Evolutionary conservation across 2,329 filamentous ascomycete genomes (phyloP).

Genomic region (Aotearoamyces nothofagi): DNA sequence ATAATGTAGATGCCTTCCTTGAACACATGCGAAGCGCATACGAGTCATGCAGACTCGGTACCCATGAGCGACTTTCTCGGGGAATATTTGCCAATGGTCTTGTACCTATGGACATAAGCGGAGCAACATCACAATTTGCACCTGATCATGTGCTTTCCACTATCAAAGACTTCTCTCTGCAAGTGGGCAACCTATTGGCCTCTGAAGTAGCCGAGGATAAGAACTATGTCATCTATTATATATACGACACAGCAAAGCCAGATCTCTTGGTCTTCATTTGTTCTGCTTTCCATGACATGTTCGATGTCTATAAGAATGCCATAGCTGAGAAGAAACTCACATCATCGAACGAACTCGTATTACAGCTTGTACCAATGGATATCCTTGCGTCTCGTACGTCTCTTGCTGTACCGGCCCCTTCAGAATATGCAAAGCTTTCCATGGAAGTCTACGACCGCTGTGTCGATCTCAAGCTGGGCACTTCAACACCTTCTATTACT

Average conservation of each 20-base stretch:
- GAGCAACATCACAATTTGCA: constrained; percentile 21
- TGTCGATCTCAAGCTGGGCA: constrained; percentile 36
- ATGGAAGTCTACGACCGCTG: constrained; percentile 70
- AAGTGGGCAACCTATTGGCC: constrained; percentile 16
- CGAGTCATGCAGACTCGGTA: constrained; percentile 58
- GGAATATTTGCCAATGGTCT: constrained; percentile 21
- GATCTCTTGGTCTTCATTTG: constrained; percentile 55
- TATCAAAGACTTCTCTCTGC: constrained; percentile 13
- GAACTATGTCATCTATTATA: constrained; percentile 62
- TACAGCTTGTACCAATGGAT: constrained; percentile 60
- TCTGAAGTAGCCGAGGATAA: constrained; percentile 21
- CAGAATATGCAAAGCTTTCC: constrained; percentile 46
- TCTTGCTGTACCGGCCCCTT: constrained; percentile 44
- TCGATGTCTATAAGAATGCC: constrained; percentile 42
- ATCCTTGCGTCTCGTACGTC: constrained; percentile 48
- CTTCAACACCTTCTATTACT: constrained; percentile 55
- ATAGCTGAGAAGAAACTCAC: constrained; percentile 31
- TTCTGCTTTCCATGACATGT: constrained; percentile 57
- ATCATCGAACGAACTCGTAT: constrained; percentile 48
- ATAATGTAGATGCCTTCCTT: constrained; percentile 48
- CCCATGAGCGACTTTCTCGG: constrained; percentile 31
- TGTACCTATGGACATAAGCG: constrained; percentile 12
- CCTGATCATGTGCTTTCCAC: constrained; percentile 20
- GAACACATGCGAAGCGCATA: constrained; percentile 55
- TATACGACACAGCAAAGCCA: constrained; percentile 51